Conservation (phyloP, 345 rosid genomes). For the Firmiana major region DNA sequence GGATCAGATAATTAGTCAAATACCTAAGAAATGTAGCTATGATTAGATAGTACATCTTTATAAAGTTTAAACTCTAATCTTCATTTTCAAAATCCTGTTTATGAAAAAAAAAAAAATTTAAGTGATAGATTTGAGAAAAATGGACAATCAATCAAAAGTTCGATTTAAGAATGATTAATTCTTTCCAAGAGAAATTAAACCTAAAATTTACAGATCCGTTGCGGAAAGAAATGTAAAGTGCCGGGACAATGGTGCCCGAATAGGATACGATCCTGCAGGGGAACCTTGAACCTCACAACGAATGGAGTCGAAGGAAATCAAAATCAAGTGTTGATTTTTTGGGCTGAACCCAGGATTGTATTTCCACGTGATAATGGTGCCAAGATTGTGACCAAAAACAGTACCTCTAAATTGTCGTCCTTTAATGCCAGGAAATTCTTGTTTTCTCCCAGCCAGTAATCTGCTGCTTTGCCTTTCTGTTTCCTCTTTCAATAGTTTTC, state of each 20-base stretch:
- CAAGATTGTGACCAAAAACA: background rate
- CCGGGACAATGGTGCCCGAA: too few species aligned
- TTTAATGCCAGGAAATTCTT: background rate
- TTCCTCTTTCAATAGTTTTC: too few species aligned
- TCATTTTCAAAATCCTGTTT: background rate
- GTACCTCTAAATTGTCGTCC: background rate
- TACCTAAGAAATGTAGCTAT: background rate
- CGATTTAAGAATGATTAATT: too few species aligned
- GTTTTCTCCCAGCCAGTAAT: too few species aligned
- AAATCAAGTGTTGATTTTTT: background rate
- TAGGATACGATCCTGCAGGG: background rate
- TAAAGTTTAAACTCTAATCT: background rate
- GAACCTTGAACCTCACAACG: background rate
- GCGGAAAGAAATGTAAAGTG: too few species aligned
- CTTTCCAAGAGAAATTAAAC: too few species aligned
- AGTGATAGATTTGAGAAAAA: too few species aligned
- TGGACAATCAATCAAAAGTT: background rate
- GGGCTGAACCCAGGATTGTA: too few species aligned
- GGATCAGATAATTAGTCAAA: background rate
- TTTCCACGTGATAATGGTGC: conserved; percentile 1
- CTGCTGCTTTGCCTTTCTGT: background rate
- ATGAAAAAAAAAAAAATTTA: background rate
- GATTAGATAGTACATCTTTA: background rate
- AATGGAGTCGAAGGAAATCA: background rate
- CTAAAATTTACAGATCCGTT: too few species aligned